Evolutionary conservation across 192 early-diverging fungal genomes (phyloP).

Genomic region (Linnemannia hyalina): DNA sequence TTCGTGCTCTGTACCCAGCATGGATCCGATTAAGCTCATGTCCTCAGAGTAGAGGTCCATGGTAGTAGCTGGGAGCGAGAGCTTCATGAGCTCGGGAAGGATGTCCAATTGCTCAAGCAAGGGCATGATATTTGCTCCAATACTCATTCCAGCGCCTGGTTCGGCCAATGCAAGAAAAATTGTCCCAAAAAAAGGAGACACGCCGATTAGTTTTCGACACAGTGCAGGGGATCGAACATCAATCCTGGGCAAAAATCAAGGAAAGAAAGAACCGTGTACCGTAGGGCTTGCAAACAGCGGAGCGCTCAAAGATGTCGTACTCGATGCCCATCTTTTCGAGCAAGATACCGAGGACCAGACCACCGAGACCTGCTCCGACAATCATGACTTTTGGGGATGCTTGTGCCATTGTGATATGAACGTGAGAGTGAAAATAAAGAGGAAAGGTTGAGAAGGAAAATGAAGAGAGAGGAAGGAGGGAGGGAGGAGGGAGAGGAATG

Average conservation of each 20-base stretch:
- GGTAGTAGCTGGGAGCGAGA: neutral
- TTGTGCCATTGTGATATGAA: neutral
- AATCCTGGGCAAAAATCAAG: neutral
- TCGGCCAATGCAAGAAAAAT: neutral
- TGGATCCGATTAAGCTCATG: constrained; percentile 6
- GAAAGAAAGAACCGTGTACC: neutral
- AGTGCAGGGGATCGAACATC: neutral
- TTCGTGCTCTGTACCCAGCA: neutral
- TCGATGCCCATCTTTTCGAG: constrained; percentile 28
- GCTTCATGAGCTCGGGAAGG: constrained; percentile 18
- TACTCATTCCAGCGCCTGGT: constrained; percentile 26
- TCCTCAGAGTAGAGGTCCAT: constrained; percentile 32
- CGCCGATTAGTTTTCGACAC: neutral
- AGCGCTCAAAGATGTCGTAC: constrained; percentile 18
- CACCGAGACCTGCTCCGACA: constrained; percentile 30
- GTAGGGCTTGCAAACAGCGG: neutral
- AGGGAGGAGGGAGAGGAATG: neutral
- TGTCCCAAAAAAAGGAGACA: neutral
- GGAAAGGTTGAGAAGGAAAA: neutral
- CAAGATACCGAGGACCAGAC: constrained; percentile 14
- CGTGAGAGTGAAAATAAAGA: neutral
- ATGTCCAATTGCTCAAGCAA: constrained; percentile 30
- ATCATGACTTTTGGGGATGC: constrained; percentile 27
- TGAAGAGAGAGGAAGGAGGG: neutral
- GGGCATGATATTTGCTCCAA: constrained; percentile 22